A percentile compares a stretch with the other conserved stretches of the same genome.
These are phyloP conservation scores for Zygosaccharomyces pseudobailii DNA, from an alignment of 1,139 yeast genomes.

Conservation along the genomic window DNA sequence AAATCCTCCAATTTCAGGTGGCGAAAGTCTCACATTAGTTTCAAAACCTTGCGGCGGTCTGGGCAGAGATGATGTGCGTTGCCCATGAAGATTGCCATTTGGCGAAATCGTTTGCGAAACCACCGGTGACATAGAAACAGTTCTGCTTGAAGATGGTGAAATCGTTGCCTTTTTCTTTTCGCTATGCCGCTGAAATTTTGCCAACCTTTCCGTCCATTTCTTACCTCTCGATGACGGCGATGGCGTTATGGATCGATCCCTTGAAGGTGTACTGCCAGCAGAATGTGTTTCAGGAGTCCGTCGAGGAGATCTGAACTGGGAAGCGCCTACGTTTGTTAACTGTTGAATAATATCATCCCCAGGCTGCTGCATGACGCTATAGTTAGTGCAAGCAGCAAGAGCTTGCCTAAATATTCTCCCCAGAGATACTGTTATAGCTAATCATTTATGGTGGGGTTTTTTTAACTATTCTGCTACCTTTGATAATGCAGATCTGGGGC, in stretches of 20 bases:
- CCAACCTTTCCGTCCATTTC: slow-evolving; percentile 22
- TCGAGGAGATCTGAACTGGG: slow-evolving; percentile 9
- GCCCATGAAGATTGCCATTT: slow-evolving; percentile 9
- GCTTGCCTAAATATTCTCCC: not conserved
- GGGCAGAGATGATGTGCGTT: slow-evolving; percentile 24
- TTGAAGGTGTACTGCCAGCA: slow-evolving; percentile 6
- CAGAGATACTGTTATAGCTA: not conserved
- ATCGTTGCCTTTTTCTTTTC: slow-evolving; percentile 9
- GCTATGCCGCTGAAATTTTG: slow-evolving; percentile 16
- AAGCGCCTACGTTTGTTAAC: slow-evolving; percentile 17
- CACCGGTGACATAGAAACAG: slow-evolving; percentile 6
- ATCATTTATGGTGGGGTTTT: not conserved
- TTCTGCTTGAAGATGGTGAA: slow-evolving; percentile 7
- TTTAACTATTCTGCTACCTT: not conserved
- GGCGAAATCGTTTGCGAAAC: slow-evolving; percentile 6
- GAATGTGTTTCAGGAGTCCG: slow-evolving; percentile 11
- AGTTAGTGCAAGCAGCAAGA: not conserved
- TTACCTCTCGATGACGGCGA: slow-evolving; percentile 18
- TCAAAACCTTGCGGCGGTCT: slow-evolving; percentile 16
- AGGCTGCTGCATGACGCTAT: slow-evolving; percentile 11
- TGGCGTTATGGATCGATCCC: slow-evolving; percentile 10
- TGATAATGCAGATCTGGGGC: not conserved
- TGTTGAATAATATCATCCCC: slow-evolving; percentile 15
- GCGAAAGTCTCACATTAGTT: not conserved
- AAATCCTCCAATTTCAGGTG: slow-evolving; percentile 14